Percentiles rank a stretch among this genome's conserved stretches.
Evolutionary conservation across 768 basidiomycete genomes (phyloP).

Genomic region (Leccinum sublutescens): DNA sequence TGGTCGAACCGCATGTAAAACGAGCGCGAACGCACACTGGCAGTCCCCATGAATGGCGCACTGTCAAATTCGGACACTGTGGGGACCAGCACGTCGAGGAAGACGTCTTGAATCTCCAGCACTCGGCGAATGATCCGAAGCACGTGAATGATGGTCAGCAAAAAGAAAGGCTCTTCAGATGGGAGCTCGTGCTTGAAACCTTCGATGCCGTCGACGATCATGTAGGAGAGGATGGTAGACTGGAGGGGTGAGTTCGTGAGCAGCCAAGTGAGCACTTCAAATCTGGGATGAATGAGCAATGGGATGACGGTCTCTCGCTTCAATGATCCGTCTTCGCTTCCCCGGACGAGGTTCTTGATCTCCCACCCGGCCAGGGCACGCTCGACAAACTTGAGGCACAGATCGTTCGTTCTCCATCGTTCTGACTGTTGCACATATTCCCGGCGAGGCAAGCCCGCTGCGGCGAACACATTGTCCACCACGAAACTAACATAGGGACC

Average conservation of each 20-base stretch:
- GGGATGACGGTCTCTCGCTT: too few relatives aligned
- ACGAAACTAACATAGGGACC: slow-evolving; percentile 82
- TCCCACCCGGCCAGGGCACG: slow-evolving; percentile 80
- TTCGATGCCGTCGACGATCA: too few relatives aligned
- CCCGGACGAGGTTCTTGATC: slow-evolving; percentile 65
- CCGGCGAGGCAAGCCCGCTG: slow-evolving; percentile 67
- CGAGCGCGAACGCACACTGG: too few relatives aligned
- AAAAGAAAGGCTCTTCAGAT: slow-evolving; percentile 37
- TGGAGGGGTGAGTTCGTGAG: slow-evolving; percentile 36
- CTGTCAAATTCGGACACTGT: too few relatives aligned
- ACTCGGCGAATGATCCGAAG: slow-evolving; percentile 39
- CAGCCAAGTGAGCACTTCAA: slow-evolving; percentile 40
- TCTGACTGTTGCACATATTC: slow-evolving; percentile 77
- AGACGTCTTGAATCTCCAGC: too few relatives aligned
- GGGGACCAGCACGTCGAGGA: too few relatives aligned
- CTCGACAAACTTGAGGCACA: slow-evolving; percentile 83
- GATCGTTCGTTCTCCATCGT: slow-evolving; percentile 83
- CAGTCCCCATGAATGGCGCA: too few relatives aligned
- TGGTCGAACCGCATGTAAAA: too few relatives aligned
- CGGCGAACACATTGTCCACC: slow-evolving; percentile 86
- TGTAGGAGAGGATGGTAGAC: too few relatives aligned
- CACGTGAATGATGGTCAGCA: slow-evolving; percentile 72
- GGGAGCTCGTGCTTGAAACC: too few relatives aligned
- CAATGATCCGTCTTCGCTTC: slow-evolving; percentile 29
- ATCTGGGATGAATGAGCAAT: too few relatives aligned